Evolutionary conservation across 2,329 filamentous ascomycete species (phyloP), one percentile per base, ranked within the genome.

Genomic region (Boeremia lycopersici): DNA sequence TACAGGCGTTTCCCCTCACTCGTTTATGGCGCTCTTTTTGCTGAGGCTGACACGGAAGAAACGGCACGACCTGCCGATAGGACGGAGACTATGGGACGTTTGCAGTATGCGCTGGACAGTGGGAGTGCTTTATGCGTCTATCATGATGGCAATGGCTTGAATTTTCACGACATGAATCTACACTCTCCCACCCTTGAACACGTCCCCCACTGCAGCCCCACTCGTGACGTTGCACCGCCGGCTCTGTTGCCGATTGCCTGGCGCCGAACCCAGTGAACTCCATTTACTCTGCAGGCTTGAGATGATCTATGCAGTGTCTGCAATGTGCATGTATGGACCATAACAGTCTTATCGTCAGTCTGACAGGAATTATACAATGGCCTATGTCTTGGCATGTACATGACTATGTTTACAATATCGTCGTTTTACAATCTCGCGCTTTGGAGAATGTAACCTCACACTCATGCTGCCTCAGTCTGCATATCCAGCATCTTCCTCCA

Each of bases 401-500:
- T 28, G 31, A 29, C 48, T 60, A 60, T 54, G 42, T 46, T 64
- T 62, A 66, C 62, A 63, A 38, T 39, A 28, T 36, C 34, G 17
- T 39, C 35, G 13, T 34, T 38, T 13, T 23, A 6, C n/a, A 10
- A 17, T 12, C 28, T 34, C 45, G 10, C 46, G 34, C 3, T 36
- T 30, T 29, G 3, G 25, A 4, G 2, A 25, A 25, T 36, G 13
- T n/a, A 31, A 4, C 28, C 25, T 47, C 23, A 48, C 38, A 26
- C 40, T 35, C 53, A 53, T 4, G 49, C 53, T 25, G 47, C 29
- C 33, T 40, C 47, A 25, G 60, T 31, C 54, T 65, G 68, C n/a
- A 50, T 51, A 33, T 60, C 44, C 36, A 70, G 17, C 43, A 58
- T 61, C 48, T 60, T 53, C 23, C 50, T 57, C 60, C 63, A 66